Evolutionary conservation across 306 rosid species (phyloP).

Genomic region (Alnus rubra): DNA sequence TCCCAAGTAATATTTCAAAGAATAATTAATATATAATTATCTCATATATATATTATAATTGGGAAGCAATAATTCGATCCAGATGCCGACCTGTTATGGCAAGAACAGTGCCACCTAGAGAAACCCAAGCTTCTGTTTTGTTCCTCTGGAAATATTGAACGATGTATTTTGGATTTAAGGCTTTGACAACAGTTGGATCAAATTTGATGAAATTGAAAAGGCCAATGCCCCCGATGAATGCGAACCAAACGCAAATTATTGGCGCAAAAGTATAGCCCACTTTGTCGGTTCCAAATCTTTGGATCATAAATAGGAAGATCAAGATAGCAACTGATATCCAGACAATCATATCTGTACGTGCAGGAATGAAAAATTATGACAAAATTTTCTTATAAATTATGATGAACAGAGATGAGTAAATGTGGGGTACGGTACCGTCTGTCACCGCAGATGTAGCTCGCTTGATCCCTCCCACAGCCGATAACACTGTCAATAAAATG

Average conservation of each 20-base stretch:
- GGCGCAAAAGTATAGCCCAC: conserved; percentile 87
- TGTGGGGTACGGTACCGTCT: conserved; percentile 27
- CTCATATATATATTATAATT: background rate
- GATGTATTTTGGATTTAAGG: conserved; percentile 65
- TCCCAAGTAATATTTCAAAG: too few relatives aligned
- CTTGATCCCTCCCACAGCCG: conserved; percentile 80
- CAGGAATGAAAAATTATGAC: background rate
- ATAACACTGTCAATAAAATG: conserved; percentile 47
- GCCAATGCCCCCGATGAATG: conserved; percentile 59
- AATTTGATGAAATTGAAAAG: conserved; percentile 59
- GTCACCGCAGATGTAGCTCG: conserved; percentile 41
- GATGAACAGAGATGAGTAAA: too few relatives aligned
- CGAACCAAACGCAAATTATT: conserved; percentile 68
- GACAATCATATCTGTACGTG: conserved; percentile 45
- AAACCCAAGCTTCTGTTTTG: conserved; percentile 74
- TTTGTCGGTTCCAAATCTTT: conserved; percentile 82
- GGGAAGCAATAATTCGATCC: background rate
- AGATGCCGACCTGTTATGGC: conserved; percentile 50
- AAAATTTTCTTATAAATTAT: background rate
- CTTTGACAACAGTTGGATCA: conserved; percentile 63
- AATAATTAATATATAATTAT: too few relatives aligned
- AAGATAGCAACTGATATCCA: conserved; percentile 62
- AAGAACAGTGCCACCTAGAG: conserved; percentile 80
- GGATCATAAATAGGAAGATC: conserved; percentile 55
- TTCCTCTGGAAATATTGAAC: conserved; percentile 61